Evolutionary conservation across 164 flowering plant genomes (phyloP).

Genomic region (Tetrastigma voinierianum): DNA sequence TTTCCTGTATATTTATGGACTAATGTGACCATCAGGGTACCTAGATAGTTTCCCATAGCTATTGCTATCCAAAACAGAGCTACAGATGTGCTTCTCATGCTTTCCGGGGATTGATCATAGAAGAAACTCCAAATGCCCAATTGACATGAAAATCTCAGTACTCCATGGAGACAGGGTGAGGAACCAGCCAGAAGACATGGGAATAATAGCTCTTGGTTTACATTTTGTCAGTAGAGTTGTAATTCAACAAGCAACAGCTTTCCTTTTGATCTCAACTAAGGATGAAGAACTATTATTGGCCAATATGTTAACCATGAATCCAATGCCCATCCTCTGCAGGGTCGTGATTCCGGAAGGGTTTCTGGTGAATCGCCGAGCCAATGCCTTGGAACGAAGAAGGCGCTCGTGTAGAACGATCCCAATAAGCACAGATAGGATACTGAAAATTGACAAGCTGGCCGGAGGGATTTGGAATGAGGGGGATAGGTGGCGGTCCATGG

Average conservation of each 20-base stretch:
- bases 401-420: conserved; percentile 50
- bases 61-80: conserved; percentile 56
- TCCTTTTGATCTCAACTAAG: conserved; percentile 48
- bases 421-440: conserved; percentile 30
- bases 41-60: conserved; percentile 50
- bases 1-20: conserved; percentile 53
- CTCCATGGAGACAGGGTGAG: conserved; percentile 31
- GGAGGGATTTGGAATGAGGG: conserved; percentile 50
- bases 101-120: conserved; percentile 40
- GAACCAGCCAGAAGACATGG: conserved; percentile 41
- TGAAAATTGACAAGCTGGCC: conserved; percentile 41
- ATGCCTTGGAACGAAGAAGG: conserved; percentile 46
- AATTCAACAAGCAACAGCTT: conserved; percentile 34
- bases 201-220: conserved; percentile 37
- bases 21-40: conserved; percentile 44
- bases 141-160: conserved; percentile 32
- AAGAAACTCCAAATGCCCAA: conserved; percentile 33
- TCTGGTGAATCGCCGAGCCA: conserved; percentile 40
- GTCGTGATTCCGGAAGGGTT: conserved; percentile 43
- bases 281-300: conserved; percentile 41
- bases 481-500: conserved; percentile 47
- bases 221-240: conserved; percentile 39
- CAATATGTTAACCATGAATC: conserved; percentile 36
- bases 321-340: conserved; percentile 58
- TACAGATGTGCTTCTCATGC: conserved; percentile 31